Evolutionary conservation across 2,329 filamentous ascomycete species (phyloP), one percentile per base, ranked within the genome.

Genomic region (Parastagonospora nodorum): DNA sequence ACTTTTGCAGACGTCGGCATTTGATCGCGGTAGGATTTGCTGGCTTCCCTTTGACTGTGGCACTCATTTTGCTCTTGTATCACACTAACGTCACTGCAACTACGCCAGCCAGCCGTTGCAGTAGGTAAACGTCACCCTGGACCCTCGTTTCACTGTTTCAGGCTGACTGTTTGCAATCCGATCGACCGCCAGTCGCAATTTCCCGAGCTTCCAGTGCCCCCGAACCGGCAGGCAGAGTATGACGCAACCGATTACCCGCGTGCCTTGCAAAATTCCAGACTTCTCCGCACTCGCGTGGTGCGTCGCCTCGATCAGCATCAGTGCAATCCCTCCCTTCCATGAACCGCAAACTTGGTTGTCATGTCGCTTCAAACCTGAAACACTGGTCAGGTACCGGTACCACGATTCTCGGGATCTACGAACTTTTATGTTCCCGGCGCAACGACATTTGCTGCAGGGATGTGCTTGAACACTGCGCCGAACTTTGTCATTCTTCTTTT

Each of bases 91-190:
- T 55, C 55, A 52, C 39, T 24, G 15, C n/a, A 16, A 8, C 10
- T 24, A 41, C 44, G 38, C 35, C 31, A 43, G 48, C 40, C 37
- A 47, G 47, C 51, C 42, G 40, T 45, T 37, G 35, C 48, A 41
- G 48, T 37, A 14, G 8, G 5, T 14, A 37, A 2, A 38, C 19
- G 37, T 24, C 24, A 40, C 37, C 37, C 15, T 45, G 33, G 29
- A 31, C 43, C 31, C 45, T 53, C 30, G 49, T 47, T 42, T 47
- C 32, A 53, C 53, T 41, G 53, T 56, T 56, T 56, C 50, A 48
- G 15, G 40, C 37, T 43, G 42, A 50, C 46, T 45, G 50, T 48
- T 45, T 44, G 16, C 42, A 30, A 15, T 43, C 45, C 15, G 48
- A 54, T 54, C 36, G 41, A 36, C 28, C 11, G 49, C 43, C 32